These are phyloP conservation scores for Xanthoceras sorbifolium DNA, from an alignment of 345 rosid genomes.

Conservation along the genomic window DNA sequence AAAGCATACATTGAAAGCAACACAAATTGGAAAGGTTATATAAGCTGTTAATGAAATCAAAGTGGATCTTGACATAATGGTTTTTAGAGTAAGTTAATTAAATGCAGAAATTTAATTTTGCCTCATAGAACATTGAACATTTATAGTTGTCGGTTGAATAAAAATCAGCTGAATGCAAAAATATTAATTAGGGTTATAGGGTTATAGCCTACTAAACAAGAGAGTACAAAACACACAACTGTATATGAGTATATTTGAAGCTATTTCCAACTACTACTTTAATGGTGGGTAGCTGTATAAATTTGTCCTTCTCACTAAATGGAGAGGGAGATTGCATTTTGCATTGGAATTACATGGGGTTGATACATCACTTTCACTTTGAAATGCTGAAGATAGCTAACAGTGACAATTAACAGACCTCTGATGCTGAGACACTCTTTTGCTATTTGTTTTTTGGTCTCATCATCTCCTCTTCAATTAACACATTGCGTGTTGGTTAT, in stretches of 20 bases:
- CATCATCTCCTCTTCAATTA: not conserved
- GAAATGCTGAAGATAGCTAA: not conserved
- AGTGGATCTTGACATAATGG: no score
- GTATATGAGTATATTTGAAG: not conserved
- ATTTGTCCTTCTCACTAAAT: not conserved
- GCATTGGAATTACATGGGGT: not conserved
- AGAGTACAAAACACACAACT: not conserved
- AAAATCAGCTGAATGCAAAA: not conserved
- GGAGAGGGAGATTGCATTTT: not conserved
- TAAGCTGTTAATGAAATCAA: not conserved
- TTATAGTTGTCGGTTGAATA: not conserved
- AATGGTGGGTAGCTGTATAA: not conserved
- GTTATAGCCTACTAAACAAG: not conserved
- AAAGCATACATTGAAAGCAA: not conserved
- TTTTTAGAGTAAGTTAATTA: no score
- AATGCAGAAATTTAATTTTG: no score
- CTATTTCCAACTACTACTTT: constrained; percentile 1
- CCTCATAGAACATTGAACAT: no score
- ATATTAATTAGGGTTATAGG: not conserved
- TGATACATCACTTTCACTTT: constrained; percentile 18
- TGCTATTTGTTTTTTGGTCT: not conserved
- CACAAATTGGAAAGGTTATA: not conserved
- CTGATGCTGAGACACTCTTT: not conserved
- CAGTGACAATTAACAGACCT: not conserved
- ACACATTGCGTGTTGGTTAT: not conserved